These are phyloP conservation scores for Ilyonectria destructans DNA, from an alignment of 2,329 filamentous ascomycete genomes.

Conservation along the genomic window DNA sequence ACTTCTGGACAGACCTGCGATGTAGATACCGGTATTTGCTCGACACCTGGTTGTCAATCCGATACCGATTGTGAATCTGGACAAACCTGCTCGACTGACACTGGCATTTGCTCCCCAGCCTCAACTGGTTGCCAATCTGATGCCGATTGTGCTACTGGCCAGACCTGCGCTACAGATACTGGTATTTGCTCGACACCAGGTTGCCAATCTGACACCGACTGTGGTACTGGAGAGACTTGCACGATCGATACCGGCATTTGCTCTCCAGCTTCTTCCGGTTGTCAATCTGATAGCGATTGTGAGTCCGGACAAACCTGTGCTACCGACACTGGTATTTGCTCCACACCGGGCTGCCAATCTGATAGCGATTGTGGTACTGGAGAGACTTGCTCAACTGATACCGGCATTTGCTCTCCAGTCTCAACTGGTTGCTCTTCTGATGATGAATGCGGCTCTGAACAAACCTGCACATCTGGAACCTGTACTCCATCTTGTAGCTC, in stretches of 20 bases:
- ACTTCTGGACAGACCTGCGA: background rate
- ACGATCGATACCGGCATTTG: background rate
- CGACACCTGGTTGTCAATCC: background rate
- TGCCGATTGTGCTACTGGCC: background rate
- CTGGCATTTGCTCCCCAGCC: background rate
- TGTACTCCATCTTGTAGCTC: background rate
- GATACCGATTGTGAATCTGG: background rate
- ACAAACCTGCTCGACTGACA: slow-evolving; percentile 5
- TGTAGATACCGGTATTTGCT: background rate
- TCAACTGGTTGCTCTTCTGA: background rate
- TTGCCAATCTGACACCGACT: background rate
- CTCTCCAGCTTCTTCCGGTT: background rate
- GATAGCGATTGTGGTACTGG: background rate
- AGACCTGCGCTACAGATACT: background rate
- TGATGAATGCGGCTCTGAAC: background rate
- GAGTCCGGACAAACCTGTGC: background rate
- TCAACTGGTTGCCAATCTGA: background rate
- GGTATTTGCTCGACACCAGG: background rate
- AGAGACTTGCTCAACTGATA: background rate
- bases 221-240: slow-evolving; percentile 1
- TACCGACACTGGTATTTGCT: background rate
- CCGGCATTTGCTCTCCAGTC: background rate
- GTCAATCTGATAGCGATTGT: background rate
- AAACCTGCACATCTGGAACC: background rate
- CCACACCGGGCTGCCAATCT: background rate